Base-by-base conservation (phyloP, 1,284 basidiomycete species). In the Pterula multifida region DNA sequence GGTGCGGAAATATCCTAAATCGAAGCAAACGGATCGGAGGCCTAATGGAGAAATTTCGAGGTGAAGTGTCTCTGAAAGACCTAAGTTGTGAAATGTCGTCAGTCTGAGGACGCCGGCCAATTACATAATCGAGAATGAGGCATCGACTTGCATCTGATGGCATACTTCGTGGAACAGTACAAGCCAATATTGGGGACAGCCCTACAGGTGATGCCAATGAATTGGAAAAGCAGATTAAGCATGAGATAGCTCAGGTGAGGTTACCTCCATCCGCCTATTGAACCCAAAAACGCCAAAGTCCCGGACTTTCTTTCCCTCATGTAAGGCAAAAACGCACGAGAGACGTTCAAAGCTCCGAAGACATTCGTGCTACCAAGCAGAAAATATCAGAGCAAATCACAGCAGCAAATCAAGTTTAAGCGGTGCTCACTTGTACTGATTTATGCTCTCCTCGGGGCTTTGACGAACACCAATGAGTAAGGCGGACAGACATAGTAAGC, bases 1-100 rank as follows among this genome's bases (percentile, higher is more conserved):
- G 0, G 70, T 73, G 26, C 71, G 62, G 62, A 71, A 72, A 55
- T 67, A 70, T 4, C 71, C 71, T 35, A 66, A 67, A 36, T 75
- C 71, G 45, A 72, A 53, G 52, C 62, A 68, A 49, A 67, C 60
- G 51, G 64, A 66, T 17, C 68, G 65, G 1, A 75, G 58, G 2
- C 71, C 70, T 21, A 74, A 55, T 1, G 69, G 68, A 3, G 63
- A 52, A 12, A 73, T 64, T 56, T 74, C 71, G 0, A 56, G 59
- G 50, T 71, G 56, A 4, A 73, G 60, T 1, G 62, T 58, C n/a
- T 60, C 55, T 1, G 70, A 66, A 6, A 73, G 54, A 24, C 60
- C 68, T 66, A 26, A 23, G n/a, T n/a, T n/a, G n/a, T n/a, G n/a
- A n/a, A n/a, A n/a, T 9, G 9, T 9, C 9, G 32, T n/a, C 9